phyloP scores from a whole-genome alignment of 2,329 filamentous ascomycete genomes.

The Blumeriella jaapii region DNA sequence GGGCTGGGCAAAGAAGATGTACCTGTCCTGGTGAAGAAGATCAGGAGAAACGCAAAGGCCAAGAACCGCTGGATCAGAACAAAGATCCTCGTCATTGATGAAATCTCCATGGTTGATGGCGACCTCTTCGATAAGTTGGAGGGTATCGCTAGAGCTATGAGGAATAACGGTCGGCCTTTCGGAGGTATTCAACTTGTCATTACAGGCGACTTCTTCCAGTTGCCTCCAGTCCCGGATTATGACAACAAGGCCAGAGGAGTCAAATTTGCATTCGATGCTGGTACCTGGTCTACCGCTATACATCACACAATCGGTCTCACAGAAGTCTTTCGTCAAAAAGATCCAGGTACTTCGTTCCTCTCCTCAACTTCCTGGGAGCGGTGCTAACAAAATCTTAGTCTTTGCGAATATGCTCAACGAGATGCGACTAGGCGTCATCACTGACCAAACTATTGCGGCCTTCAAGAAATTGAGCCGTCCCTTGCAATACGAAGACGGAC shows the following conservation, averaged over 20 bases:
- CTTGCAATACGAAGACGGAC: constrained; percentile 58
- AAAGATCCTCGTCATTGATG: constrained; percentile 81
- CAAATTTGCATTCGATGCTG: constrained; percentile 88
- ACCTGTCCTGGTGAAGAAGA: constrained; percentile 74
- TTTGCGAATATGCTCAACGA: constrained; percentile 97
- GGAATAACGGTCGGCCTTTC: constrained; percentile 86
- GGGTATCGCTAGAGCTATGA: constrained; percentile 69
- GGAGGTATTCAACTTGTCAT: constrained; percentile 93
- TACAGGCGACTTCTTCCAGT: constrained; percentile 94
- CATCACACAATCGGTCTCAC: constrained; percentile 93
- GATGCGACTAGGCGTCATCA: constrained; percentile 82
- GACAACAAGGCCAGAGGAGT: constrained; percentile 44
- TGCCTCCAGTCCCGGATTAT: constrained; percentile 81
- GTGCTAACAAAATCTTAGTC: constrained; percentile 35
- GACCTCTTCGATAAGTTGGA: constrained; percentile 95
- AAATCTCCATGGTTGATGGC: constrained; percentile 97
- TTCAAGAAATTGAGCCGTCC: constrained; percentile 66
- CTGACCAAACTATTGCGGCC: constrained; percentile 58
- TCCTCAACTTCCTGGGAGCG: neutral
- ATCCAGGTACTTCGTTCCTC: constrained; percentile 43
- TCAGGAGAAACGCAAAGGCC: constrained; percentile 77
- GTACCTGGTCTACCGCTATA: constrained; percentile 84
- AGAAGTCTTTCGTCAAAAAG: constrained; percentile 91
- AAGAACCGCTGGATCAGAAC: constrained; percentile 82
- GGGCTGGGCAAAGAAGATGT: constrained; percentile 86